A percentile compares a stretch with the other conserved stretches of the same genome.
Conservation (phyloP, 176 grass and related monocot genomes). For the Pharus latifolius region DNA sequence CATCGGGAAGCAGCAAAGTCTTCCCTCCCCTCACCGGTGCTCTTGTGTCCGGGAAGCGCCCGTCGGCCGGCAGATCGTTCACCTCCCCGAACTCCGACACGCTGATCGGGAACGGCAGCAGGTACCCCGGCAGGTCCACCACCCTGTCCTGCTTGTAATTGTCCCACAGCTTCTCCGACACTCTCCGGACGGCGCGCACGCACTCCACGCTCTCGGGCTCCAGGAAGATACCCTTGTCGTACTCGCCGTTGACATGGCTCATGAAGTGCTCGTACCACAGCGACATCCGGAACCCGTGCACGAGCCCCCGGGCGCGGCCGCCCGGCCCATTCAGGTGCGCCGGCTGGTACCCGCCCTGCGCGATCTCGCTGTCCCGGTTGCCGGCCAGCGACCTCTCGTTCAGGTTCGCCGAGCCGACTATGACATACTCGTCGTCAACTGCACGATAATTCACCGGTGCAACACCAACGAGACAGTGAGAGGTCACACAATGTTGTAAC, state of each 20-base stretch:
- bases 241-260: not conserved
- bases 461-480: not conserved
- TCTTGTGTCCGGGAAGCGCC: constrained; percentile 65
- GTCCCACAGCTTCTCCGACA: constrained; percentile 47
- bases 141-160: constrained; percentile 41
- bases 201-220: constrained; percentile 63
- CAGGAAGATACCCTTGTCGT: not conserved
- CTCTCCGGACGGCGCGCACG: constrained; percentile 38
- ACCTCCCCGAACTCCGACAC: constrained; percentile 53
- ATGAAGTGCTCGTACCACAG: constrained; percentile 88
- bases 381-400: constrained; percentile 90
- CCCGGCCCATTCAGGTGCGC: constrained; percentile 45
- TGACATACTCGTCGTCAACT: constrained; percentile 86
- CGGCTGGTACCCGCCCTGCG: constrained; percentile 84
- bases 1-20: constrained; percentile 35
- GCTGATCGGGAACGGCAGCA: constrained; percentile 73
- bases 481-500: not conserved
- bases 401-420: constrained; percentile 85
- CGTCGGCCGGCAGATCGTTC: constrained; percentile 39
- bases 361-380: constrained; percentile 81
- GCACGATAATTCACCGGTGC: not conserved
- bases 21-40: constrained; percentile 54
- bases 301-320: constrained; percentile 26
- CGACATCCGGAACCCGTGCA: constrained; percentile 66
- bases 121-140: constrained; percentile 55